These are phyloP conservation scores for Sungouiozyma intestinalis DNA, from an alignment of 805 yeast genomes.

Conservation along the genomic window DNA sequence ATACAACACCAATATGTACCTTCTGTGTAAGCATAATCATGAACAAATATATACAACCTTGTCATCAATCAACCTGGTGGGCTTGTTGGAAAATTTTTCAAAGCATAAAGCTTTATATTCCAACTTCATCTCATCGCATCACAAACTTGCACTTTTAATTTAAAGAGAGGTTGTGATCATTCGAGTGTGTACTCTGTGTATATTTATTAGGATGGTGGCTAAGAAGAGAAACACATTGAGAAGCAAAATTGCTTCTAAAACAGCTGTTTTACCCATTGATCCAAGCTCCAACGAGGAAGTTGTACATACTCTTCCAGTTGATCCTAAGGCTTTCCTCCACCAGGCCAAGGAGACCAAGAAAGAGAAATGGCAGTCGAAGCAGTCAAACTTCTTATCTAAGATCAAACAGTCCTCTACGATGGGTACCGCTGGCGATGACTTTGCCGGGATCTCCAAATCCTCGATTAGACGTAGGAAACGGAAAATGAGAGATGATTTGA, in stretches of 20 bases:
- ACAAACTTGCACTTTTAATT: too few species aligned
- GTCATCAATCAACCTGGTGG: not conserved
- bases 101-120: not conserved
- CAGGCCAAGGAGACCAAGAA: slow-evolving; percentile 42
- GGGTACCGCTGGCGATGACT: slow-evolving; percentile 13
- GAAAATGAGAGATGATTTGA: slow-evolving; percentile 48
- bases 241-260: slow-evolving; percentile 30
- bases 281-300: slow-evolving; percentile 12
- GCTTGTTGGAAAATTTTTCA: not conserved
- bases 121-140: not conserved
- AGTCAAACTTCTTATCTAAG: slow-evolving; percentile 26
- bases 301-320: slow-evolving; percentile 21
- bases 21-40: too few species aligned
- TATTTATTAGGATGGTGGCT: slow-evolving; percentile 33
- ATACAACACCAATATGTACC: too few species aligned
- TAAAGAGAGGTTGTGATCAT: not conserved
- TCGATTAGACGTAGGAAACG: slow-evolving; percentile 55
- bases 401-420: slow-evolving; percentile 10
- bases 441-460: slow-evolving; percentile 52
- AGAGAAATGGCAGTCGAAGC: slow-evolving; percentile 37
- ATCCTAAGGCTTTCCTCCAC: slow-evolving; percentile 40
- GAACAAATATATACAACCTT: not conserved
- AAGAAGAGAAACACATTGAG: slow-evolving; percentile 40
- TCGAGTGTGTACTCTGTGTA: too few species aligned
- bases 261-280: slow-evolving; percentile 23